phyloP scores from a whole-genome alignment of 2,329 filamentous ascomycete species.

The Alternaria dauci region DNA sequence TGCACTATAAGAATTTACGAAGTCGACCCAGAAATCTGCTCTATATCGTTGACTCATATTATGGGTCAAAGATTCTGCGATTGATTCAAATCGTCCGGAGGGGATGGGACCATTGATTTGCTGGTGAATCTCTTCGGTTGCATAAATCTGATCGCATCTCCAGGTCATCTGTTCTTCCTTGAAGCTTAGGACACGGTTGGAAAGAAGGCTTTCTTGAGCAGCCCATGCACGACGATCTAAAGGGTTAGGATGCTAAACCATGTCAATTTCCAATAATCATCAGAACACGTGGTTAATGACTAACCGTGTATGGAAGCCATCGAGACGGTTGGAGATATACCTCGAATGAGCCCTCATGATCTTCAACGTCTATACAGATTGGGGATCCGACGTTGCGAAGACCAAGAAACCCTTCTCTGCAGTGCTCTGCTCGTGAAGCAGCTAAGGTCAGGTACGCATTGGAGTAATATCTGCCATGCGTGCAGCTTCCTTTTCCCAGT shows the following conservation, averaged over 20 bases:
- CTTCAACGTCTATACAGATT: not conserved
- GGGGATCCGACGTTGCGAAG: accelerated
- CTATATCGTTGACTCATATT: not conserved
- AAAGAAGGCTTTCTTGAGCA: not conserved
- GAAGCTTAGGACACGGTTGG: not conserved
- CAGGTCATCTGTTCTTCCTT: not conserved
- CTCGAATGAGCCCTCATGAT: not conserved
- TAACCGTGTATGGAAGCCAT: not conserved
- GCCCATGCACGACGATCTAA: not conserved
- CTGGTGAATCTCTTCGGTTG: not conserved
- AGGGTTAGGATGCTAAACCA: not conserved
- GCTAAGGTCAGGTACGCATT: not conserved
- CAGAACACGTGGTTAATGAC: not conserved
- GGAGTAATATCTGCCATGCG: too few species aligned
- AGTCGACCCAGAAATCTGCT: not conserved
- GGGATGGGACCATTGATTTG: not conserved
- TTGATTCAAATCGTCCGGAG: not conserved
- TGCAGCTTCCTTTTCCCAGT: too few species aligned
- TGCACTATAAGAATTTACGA: not conserved
- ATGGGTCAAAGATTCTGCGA: not conserved
- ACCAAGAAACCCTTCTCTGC: not conserved
- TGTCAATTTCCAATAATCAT: not conserved
- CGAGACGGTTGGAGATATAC: not conserved
- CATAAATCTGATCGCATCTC: not conserved
- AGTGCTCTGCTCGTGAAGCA: not conserved